Evolutionary conservation across 2,329 filamentous ascomycete species (phyloP), one percentile per base, ranked within the genome.

Genomic region (Penicillium sp.): DNA sequence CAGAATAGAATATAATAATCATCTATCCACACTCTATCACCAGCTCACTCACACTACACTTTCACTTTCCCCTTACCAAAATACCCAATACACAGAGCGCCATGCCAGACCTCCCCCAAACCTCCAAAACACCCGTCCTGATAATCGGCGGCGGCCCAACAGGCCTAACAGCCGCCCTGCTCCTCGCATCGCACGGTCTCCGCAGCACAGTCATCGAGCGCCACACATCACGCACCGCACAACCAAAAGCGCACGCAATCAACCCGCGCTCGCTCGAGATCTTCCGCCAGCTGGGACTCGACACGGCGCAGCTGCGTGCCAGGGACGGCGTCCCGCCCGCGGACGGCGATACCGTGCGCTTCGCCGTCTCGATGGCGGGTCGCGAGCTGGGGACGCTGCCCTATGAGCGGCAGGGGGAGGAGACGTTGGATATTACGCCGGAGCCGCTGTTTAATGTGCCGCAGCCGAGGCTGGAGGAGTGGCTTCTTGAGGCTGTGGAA

Each of bases 401-500:
- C 0, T 56, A 46, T 19, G 53, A 56, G 29, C 15, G 53, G 30
- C 53, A 56, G 38, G 53, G 53, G 2, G 23, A 19, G 7, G 53
- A 56, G 17, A 48, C 38, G 21, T 26, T 46, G 9, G 26, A 17
- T 1, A 47, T 56, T 21, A 56, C 53, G 3, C 41, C 53, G 0
- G 53, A 56, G 41, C 53, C 53, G 26, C 11, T 56, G 44, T 56
- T 56, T 21, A 56, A 56, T 47, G 46, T 56, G 3, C 44, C 53
- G 21, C 53, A 56, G 29, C 53, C 53, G 19, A 23, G 17, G 6
- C 23, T 56, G 17, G 53, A 56, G 26, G 38, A 56, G 13, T 31
- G 53, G 53, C 23, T 56, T 19, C 13, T 56, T 15, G 41, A 44
- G 3, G 53, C 23, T 3, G 44, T 56, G 3, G 13, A 7, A 9